phyloP scores from a whole-genome alignment of 2,329 filamentous ascomycete genomes.

The Magnaporthiopsis incrustans region DNA sequence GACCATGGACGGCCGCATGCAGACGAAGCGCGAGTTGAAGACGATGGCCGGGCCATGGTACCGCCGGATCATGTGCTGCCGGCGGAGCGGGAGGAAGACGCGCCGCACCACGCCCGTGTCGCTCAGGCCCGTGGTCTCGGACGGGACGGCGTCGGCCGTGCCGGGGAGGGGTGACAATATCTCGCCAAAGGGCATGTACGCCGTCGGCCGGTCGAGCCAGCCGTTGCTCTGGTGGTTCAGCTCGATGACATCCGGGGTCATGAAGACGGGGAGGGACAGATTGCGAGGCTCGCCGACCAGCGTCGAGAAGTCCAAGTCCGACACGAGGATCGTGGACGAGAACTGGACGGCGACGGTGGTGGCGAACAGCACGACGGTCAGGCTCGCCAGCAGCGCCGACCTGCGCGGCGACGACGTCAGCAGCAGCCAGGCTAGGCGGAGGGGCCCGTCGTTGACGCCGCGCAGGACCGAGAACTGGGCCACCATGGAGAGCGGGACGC shows the following conservation, averaged over 20 bases:
- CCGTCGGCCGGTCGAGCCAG: slow-evolving; percentile 10
- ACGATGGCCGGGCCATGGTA: slow-evolving; percentile 12
- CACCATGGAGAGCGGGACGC: slow-evolving; percentile 15
- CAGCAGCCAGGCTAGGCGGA: slow-evolving; percentile 15
- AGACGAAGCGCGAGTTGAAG: slow-evolving; percentile 12
- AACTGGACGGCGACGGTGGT: slow-evolving; percentile 14
- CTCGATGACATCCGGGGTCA: slow-evolving; percentile 9
- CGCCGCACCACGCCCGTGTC: slow-evolving; percentile 16
- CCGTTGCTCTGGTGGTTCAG: slow-evolving; percentile 8
- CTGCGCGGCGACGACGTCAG: slow-evolving; percentile 10
- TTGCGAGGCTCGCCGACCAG: slow-evolving; percentile 11
- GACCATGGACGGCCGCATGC: slow-evolving; percentile 9
- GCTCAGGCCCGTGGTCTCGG: slow-evolving; percentile 11
- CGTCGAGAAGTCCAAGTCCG: slow-evolving; percentile 12
- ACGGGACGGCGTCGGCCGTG: slow-evolving; percentile 1
- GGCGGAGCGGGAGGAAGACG: slow-evolving; percentile 13
- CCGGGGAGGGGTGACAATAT: slow-evolving; percentile 4
- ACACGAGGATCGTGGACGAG: slow-evolving; percentile 15
- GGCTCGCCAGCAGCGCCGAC: slow-evolving; percentile 9
- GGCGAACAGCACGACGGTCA: slow-evolving; percentile 12
- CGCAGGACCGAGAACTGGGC: slow-evolving; percentile 18
- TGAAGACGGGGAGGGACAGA: slow-evolving; percentile 10
- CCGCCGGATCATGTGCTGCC: slow-evolving; percentile 11
- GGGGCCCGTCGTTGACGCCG: slow-evolving; percentile 15
- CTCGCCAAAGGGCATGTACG: slow-evolving; percentile 14